Evolutionary conservation across 2,329 filamentous ascomycete genomes (phyloP).

Genomic region (Cladophialophora psammophila): DNA sequence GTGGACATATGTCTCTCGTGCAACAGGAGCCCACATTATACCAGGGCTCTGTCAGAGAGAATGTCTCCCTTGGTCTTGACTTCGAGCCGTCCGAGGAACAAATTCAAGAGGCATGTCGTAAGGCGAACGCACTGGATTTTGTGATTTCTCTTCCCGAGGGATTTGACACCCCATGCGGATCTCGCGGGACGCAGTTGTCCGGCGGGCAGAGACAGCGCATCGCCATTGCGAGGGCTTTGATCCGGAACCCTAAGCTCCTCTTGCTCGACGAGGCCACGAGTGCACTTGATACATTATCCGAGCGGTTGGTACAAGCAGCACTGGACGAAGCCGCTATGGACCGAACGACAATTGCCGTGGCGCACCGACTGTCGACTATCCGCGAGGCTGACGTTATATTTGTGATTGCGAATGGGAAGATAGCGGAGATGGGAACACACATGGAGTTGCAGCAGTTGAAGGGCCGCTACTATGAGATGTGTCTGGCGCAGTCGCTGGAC

Average conservation of each 20-base stretch:
- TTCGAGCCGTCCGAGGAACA: slow-evolving; percentile 43
- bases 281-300: slow-evolving; percentile 50
- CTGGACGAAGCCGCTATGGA: slow-evolving; percentile 42
- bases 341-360: slow-evolving; percentile 48
- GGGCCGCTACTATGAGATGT: slow-evolving; percentile 51
- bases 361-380: slow-evolving; percentile 51
- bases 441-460: slow-evolving; percentile 49
- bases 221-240: slow-evolving; percentile 52
- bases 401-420: slow-evolving; percentile 50
- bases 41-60: slow-evolving; percentile 73
- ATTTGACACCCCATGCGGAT: slow-evolving; percentile 47
- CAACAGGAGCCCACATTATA: slow-evolving; percentile 78
- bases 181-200: slow-evolving; percentile 47
- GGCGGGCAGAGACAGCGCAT: slow-evolving; percentile 55
- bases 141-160: slow-evolving; percentile 50
- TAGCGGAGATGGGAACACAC: slow-evolving; percentile 53
- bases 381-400: slow-evolving; percentile 49
- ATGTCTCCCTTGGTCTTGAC: slow-evolving; percentile 66
- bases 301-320: slow-evolving; percentile 45
- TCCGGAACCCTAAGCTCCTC: slow-evolving; percentile 47
- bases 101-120: slow-evolving; percentile 46
- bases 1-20: slow-evolving; percentile 71
- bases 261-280: slow-evolving; percentile 55
- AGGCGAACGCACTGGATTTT: slow-evolving; percentile 50
- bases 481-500: slow-evolving; percentile 40